These are phyloP conservation scores for Astrothelium macrocarpum DNA, from an alignment of 495 filamentous ascomycete genomes.

Conservation along the genomic window DNA sequence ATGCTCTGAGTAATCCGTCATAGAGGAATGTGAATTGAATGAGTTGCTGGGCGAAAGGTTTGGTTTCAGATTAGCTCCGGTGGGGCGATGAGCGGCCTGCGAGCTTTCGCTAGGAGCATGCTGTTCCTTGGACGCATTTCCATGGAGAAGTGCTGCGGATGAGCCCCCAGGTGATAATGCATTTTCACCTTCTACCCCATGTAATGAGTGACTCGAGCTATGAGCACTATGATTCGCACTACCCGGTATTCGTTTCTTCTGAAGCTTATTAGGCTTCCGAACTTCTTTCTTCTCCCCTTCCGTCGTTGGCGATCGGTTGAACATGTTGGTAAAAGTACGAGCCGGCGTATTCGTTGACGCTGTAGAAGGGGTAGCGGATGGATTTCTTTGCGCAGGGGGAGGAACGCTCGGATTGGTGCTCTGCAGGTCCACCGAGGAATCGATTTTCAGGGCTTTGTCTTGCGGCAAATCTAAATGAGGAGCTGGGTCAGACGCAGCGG, in stretches of 20 bases:
- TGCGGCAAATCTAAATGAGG: neutral
- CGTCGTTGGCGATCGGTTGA: constrained; percentile 43
- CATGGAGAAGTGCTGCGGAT: neutral
- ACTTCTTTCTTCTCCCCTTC: constrained; percentile 48
- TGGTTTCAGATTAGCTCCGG: constrained; percentile 2
- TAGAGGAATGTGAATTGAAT: constrained; percentile 48
- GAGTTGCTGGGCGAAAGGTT: constrained; percentile 19
- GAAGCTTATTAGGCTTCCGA: constrained; percentile 72
- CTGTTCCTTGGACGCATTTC: neutral
- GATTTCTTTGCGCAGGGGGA: neutral
- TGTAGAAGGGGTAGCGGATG: constrained; percentile 6
- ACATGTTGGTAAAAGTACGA: constrained; percentile 22
- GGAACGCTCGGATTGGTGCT: neutral
- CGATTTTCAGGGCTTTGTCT: neutral
- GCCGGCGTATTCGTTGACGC: constrained; percentile 11
- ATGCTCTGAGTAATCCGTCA: constrained; percentile 67
- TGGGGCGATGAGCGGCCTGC: neutral
- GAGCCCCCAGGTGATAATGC: neutral
- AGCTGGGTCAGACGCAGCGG: neutral
- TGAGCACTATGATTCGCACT: constrained; percentile 74
- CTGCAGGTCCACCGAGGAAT: neutral
- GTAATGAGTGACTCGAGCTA: constrained; percentile 70
- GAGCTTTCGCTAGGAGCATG: neutral
- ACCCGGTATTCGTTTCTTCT: constrained; percentile 67
- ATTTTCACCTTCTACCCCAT: constrained; percentile 15